These are phyloP conservation scores for Diaporthe ilicicola DNA, from an alignment of 2,329 filamentous ascomycete genomes.

Conservation along the genomic window DNA sequence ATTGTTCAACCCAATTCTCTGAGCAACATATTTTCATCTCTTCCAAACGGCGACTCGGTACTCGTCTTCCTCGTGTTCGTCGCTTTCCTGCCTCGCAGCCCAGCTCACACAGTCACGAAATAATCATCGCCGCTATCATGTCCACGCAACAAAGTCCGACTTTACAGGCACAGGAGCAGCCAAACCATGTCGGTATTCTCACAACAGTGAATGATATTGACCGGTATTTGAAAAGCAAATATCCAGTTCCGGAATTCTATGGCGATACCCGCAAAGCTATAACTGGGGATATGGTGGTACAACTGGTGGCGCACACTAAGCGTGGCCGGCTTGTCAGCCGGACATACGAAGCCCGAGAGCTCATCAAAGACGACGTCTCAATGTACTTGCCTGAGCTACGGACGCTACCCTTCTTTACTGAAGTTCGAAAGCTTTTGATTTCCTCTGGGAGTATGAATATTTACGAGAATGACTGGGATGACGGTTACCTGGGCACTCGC, in stretches of 20 bases:
- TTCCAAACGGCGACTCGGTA: too few species aligned
- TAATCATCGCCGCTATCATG: not conserved
- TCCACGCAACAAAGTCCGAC: too few species aligned
- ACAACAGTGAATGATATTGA: not conserved
- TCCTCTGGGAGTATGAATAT: not conserved
- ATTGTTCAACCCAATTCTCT: too few species aligned
- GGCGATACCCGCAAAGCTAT: not conserved
- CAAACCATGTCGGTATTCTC: too few species aligned
- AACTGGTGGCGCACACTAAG: not conserved
- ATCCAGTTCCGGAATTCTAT: not conserved
- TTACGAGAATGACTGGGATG: not conserved
- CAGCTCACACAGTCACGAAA: too few species aligned
- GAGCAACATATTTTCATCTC: too few species aligned
- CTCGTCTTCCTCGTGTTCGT: too few species aligned
- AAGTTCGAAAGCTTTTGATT: conserved; percentile 19
- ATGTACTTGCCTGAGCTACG: not conserved
- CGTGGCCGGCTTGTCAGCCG: not conserved
- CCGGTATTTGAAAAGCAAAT: not conserved
- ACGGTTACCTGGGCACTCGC: not conserved
- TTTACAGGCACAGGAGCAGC: too few species aligned
- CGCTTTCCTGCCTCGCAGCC: too few species aligned
- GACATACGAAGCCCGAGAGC: conserved; percentile 1
- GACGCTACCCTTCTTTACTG: not conserved
- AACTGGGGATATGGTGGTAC: not conserved
- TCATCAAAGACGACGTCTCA: not conserved